These are phyloP conservation scores for Metschnikowia baotianmanensis DNA, from an alignment of 805 yeast species.

Conservation along the genomic window DNA sequence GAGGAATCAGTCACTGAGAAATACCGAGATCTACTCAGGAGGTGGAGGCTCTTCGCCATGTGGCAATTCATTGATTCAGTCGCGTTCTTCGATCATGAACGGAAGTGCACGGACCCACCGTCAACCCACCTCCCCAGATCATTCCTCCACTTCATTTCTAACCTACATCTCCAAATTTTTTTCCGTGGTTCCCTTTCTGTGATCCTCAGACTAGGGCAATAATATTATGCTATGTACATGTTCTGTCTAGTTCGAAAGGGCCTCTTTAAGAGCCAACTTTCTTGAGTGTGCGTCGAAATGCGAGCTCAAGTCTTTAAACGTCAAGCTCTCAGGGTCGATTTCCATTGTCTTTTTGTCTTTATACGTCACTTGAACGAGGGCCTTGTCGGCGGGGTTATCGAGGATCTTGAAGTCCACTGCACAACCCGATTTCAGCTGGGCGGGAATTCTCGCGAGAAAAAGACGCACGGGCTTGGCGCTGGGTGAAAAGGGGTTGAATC, in stretches of 20 bases:
- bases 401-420: constrained; percentile 62
- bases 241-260: constrained; percentile 38
- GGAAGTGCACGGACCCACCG: too few species aligned
- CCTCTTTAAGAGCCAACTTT: constrained; percentile 70
- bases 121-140: too few species aligned
- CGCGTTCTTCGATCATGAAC: too few species aligned
- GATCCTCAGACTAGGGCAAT: background rate
- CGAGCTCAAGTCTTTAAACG: constrained; percentile 61
- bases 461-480: constrained; percentile 74
- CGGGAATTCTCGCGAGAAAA: constrained; percentile 78
- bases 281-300: constrained; percentile 81
- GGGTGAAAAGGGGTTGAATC: constrained; percentile 74
- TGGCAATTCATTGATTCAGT: too few species aligned
- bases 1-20: too few species aligned
- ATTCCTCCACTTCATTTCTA: background rate
- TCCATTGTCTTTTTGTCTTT: constrained; percentile 71
- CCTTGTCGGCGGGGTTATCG: constrained; percentile 39
- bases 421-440: constrained; percentile 60
- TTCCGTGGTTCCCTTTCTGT: too few species aligned
- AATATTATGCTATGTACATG: constrained; percentile 4
- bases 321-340: constrained; percentile 59
- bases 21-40: too few species aligned
- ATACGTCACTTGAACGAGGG: constrained; percentile 72
- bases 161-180: background rate
- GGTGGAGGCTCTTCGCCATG: too few species aligned